Base-by-base conservation (phyloP, 169 alveolate genomes). In the Eimeria maxima region DNA sequence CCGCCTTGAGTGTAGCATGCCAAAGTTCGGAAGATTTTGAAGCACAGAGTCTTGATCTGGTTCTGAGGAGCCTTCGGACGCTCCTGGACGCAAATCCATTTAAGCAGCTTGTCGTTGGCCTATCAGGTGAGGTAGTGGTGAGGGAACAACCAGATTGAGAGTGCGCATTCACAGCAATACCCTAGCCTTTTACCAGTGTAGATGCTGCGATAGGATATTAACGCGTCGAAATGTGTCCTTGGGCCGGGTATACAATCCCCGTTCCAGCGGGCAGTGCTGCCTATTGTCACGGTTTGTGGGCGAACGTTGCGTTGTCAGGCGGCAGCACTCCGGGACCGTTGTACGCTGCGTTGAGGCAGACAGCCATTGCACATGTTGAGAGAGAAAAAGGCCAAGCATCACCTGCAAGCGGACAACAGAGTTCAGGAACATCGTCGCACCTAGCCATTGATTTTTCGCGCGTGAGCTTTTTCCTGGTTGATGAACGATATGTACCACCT, bases 401-500 rank as follows among this genome's bases (percentile, higher is more conserved):
- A 83, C 88, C 45, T 14, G 57, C 38, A 22, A 20, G 96, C 38
- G 44, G 53, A 47, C 74, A 33, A 38, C 80, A 67, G 53, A 6
- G 69, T 29, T 80, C 78, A 14, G 87, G 73, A 22, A 11, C 71
- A 18, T 11, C 90, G 22, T 65, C 53, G 42, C 74, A 71, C 53
- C 22, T 33, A 11, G 47, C 86, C 29, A n/a, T 90, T 3, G 97
- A 95, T 47, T 91, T 95, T 91, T 73, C 87, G 1, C 95, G 96
- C 55, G 92, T 95, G 44, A 53, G 65, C 69, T 76, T 95, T 71
- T 95, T 95, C 76, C 89, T 95, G 29, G 97, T 95, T 27, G 97
- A 95, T 80, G 97, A 95, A 74, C 87, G 97, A 27, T 90, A 90
- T 74, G 96, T 95, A 29, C 96, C 67, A 22, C 97, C 96, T 16